Percentiles rank a stretch among this genome's conserved stretches.
Conservation (phyloP, 495 filamentous ascomycete species). For the Trichoderma reesei region DNA sequence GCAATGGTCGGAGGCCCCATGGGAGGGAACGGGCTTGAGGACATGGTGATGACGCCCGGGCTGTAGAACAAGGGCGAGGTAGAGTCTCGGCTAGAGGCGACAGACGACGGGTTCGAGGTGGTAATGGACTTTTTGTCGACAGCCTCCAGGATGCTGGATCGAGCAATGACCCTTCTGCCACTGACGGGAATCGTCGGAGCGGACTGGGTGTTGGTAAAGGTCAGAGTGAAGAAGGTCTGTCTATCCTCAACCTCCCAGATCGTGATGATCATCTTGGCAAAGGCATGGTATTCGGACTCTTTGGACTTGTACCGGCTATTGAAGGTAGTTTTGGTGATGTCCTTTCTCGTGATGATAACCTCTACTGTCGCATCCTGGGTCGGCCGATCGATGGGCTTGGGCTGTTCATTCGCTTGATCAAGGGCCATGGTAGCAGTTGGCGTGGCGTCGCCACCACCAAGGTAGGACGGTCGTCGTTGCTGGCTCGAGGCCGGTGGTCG, state of each 20-base stretch:
- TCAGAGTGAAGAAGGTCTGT: constrained; percentile 53
- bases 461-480: not conserved
- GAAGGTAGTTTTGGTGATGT: constrained; percentile 20
- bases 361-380: constrained; percentile 42
- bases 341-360: constrained; percentile 40
- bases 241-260: constrained; percentile 49
- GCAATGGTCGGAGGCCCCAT: constrained; percentile 45
- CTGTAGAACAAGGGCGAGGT: constrained; percentile 30
- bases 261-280: constrained; percentile 58
- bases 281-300: constrained; percentile 29
- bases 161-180: constrained; percentile 21
- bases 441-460: constrained; percentile 15
- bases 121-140: constrained; percentile 26
- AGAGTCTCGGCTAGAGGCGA: constrained; percentile 31
- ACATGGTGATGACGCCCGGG: constrained; percentile 31
- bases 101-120: constrained; percentile 31
- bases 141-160: constrained; percentile 24
- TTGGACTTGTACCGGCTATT: constrained; percentile 21
- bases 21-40: constrained; percentile 45
- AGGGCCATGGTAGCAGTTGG: constrained; percentile 13
- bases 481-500: constrained; percentile 2
- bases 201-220: constrained; percentile 46
- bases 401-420: constrained; percentile 9
- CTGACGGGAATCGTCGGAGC: constrained; percentile 16
- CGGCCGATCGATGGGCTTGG: constrained; percentile 22